These are phyloP conservation scores for Rhizophagus prolifer DNA, from an alignment of 192 early-diverging fungal species.

Conservation along the genomic window DNA sequence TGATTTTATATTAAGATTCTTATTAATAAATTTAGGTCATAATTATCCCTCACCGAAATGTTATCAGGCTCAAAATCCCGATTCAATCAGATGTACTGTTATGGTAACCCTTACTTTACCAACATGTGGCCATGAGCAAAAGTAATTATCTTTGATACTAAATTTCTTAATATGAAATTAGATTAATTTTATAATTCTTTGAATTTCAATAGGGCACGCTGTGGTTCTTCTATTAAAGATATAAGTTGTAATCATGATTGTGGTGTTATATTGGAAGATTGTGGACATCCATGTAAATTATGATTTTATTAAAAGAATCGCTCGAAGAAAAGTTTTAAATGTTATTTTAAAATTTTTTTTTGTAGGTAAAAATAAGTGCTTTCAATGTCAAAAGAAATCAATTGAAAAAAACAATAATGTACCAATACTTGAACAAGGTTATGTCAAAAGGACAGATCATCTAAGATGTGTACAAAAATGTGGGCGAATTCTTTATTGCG, in stretches of 20 bases:
- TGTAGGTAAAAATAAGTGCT: conserved; percentile 32
- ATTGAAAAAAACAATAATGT: neutral
- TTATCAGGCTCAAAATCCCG: conserved; percentile 30
- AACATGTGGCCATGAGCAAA: conserved; percentile 42
- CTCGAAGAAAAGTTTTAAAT: no score
- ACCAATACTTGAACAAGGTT: neutral
- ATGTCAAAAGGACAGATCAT: conserved; percentile 26
- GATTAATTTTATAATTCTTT: neutral
- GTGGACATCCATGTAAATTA: conserved; percentile 43
- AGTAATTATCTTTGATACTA: conserved; percentile 33
- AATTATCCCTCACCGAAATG: conserved; percentile 25
- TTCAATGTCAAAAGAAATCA: neutral
- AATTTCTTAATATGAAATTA: no score
- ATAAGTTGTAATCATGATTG: conserved; percentile 40
- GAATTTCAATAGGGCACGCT: neutral
- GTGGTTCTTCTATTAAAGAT: conserved; percentile 24
- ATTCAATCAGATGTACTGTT: conserved; percentile 27
- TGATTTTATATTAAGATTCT: neutral
- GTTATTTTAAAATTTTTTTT: neutral
- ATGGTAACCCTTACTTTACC: conserved; percentile 32
- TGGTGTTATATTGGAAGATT: conserved; percentile 18
- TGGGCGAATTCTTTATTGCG: conserved; percentile 35
- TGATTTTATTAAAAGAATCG: neutral
- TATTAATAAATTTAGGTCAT: neutral
- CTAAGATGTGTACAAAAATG: conserved; percentile 43